Base-by-base conservation (phyloP, 441 rosid species). In the Erodium trifolium region DNA sequence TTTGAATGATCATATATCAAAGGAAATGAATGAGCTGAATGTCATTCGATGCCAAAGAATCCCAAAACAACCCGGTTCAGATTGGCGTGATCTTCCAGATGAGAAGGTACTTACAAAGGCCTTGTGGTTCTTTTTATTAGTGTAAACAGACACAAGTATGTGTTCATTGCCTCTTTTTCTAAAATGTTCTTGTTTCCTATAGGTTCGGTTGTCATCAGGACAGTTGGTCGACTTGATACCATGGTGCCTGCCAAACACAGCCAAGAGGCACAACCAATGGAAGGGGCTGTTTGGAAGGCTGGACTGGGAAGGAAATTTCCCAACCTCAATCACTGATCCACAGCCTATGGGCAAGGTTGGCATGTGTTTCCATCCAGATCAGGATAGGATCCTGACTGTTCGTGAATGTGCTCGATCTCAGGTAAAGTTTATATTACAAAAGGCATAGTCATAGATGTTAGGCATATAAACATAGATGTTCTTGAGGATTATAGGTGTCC, bases 271-370 rank as follows among this genome's bases (percentile, higher is more conserved):
- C 77, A 92, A 92, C 77, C 85, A 82, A 62, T 92, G 96, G 97
- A 92, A 92, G 69, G 98, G 98, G 16, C 88, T 92, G 41, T 88
- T 71, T 70, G 98, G 98, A 70, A 87, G 97, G 75, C 66, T 92
- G 71, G 96, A 88, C 59, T 92, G 98, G 98, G 84, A 89, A 74
- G 98, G 98, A 1, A 90, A 93, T 72, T 90, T 93, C 72, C 98
- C 96, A 2, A 93, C 98, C 68, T 93, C 96, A 0, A 70, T 87
- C 17, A 93, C 92, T 2, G 94, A 90, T 69, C 98, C 98, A 73
- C 91, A 90, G 70, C 98, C 97, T 0, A 88, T 86, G 91, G 97
- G 98, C 31, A 90, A 85, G 77, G 97, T 93, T 8, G 98, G 98
- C 63, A 83, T 89, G 89, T 93, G 98, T 64, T 90, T 93, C 73